Evolutionary conservation across 1,284 basidiomycete species (phyloP).

Genomic region (Cystobasidiaceae sp.): DNA sequence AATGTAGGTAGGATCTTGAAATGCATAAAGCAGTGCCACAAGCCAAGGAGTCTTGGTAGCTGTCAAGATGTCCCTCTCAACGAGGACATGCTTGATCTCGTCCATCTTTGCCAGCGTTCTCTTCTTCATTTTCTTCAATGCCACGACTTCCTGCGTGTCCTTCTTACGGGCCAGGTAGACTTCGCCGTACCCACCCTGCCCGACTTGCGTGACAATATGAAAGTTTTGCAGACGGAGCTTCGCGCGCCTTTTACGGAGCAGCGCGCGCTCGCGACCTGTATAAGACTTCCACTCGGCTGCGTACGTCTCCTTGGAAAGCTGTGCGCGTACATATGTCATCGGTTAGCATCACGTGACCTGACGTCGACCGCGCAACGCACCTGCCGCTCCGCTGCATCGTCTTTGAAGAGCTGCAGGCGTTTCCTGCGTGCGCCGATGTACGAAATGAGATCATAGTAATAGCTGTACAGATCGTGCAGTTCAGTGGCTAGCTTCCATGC

Average conservation of each 20-base stretch:
- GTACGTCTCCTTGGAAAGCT: constrained; percentile 17
- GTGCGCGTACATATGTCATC: neutral
- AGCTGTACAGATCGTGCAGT: constrained; percentile 6
- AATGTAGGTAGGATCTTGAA: constrained; percentile 81
- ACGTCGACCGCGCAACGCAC: constrained; percentile 45
- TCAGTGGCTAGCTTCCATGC: neutral
- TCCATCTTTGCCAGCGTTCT: constrained; percentile 92
- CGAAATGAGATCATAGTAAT: constrained; percentile 67
- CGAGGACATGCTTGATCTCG: constrained; percentile 82
- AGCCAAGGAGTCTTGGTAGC: constrained; percentile 94
- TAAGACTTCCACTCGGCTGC: constrained; percentile 79
- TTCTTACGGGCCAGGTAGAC: constrained; percentile 86
- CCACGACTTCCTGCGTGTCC: constrained; percentile 88
- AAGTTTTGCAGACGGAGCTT: constrained; percentile 86
- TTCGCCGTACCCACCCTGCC: constrained; percentile 94
- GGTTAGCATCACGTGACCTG: constrained; percentile 6
- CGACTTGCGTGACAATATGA: constrained; percentile 90
- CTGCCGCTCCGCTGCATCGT: constrained; percentile 66
- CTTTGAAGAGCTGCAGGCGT: constrained; percentile 70
- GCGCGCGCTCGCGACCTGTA: constrained; percentile 80
- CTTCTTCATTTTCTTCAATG: constrained; percentile 93
- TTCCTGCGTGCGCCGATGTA: constrained; percentile 80
- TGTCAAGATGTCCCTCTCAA: constrained; percentile 93
- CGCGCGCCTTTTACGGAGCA: constrained; percentile 77
- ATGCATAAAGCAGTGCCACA: constrained; percentile 84